Conservation (phyloP, 2,329 filamentous ascomycete genomes). For the Blumeria hordei region DNA sequence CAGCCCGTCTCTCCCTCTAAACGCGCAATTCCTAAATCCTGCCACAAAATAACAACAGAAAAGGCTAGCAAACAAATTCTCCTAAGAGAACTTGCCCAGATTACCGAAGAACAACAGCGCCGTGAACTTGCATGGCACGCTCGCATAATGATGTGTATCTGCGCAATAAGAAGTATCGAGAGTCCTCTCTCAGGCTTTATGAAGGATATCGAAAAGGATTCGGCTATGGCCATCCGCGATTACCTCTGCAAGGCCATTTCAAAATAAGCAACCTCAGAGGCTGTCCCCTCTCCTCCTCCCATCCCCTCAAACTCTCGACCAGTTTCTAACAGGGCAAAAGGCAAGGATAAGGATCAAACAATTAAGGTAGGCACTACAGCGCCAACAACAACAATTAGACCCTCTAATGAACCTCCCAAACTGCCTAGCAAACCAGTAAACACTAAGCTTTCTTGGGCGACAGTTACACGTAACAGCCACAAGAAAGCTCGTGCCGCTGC, state of each 20-base stretch:
- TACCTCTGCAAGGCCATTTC: neutral
- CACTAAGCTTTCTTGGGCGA: neutral
- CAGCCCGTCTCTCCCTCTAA: neutral
- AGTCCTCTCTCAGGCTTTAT: neutral
- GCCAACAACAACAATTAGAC: neutral
- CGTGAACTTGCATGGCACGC: neutral
- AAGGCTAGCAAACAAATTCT: neutral
- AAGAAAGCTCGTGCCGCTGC: neutral
- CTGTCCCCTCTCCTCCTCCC: neutral
- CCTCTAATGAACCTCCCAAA: neutral
- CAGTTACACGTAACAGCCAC: neutral
- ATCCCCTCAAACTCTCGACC: neutral
- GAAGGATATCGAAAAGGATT: neutral
- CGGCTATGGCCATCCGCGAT: neutral
- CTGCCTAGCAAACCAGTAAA: too few species aligned
- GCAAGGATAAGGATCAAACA: too few species aligned
- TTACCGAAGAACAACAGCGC: neutral
- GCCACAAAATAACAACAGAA: too few species aligned
- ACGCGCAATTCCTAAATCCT: neutral
- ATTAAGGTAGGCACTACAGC: too few species aligned
- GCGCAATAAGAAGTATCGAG: neutral
- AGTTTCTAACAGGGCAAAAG: neutral
- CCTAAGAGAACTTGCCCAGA: neutral
- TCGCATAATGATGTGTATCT: neutral
- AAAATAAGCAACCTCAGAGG: neutral